These are phyloP conservation scores for Huntiella savannae DNA, from an alignment of 2,329 filamentous ascomycete genomes.

Conservation along the genomic window DNA sequence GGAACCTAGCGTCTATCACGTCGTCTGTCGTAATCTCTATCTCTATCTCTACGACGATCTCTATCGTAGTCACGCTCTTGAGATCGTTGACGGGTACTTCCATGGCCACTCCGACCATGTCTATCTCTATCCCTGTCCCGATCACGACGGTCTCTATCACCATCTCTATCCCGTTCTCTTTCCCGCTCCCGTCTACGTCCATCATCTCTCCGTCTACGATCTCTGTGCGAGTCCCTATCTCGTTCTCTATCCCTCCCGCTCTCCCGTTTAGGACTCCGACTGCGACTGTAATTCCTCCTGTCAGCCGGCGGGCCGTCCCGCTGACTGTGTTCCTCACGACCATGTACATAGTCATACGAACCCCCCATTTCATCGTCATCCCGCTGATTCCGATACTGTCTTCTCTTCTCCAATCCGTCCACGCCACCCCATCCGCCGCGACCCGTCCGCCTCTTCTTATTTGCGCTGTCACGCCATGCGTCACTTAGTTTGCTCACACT, in stretches of 20 bases:
- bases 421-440: conserved; percentile 82
- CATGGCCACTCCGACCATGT: conserved; percentile 11
- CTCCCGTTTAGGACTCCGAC: conserved; percentile 15
- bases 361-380: neutral
- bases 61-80: conserved; percentile 17
- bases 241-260: conserved; percentile 5
- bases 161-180: neutral
- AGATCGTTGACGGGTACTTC: conserved; percentile 8
- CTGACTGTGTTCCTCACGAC: conserved; percentile 43
- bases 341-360: conserved; percentile 62
- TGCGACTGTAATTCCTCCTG: conserved; percentile 13
- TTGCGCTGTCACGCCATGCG: conserved; percentile 71
- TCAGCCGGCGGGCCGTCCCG: neutral
- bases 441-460: conserved; percentile 50
- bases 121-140: conserved; percentile 13
- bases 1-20: neutral
- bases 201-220: conserved; percentile 12
- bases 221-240: conserved; percentile 14
- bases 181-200: neutral
- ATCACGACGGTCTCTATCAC: neutral
- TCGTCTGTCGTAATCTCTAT: neutral
- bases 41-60: conserved; percentile 12
- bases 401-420: conserved; percentile 67
- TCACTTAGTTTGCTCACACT: conserved; percentile 78
- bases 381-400: conserved; percentile 61